Base-by-base conservation (phyloP, 2,329 filamentous ascomycete species). In the Botrytis porri region DNA sequence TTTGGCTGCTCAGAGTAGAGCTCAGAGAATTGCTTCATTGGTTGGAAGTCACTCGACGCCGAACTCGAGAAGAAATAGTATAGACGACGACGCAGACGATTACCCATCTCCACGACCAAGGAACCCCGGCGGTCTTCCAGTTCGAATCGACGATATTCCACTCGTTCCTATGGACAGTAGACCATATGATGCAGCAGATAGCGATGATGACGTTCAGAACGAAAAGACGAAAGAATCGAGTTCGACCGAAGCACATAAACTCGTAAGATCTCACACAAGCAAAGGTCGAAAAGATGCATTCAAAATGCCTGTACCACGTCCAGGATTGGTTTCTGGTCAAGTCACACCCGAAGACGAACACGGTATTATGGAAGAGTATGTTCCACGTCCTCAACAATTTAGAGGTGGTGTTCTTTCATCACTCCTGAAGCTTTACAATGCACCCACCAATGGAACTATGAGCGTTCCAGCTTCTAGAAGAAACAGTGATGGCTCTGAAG, bases 361-460 rank as follows among this genome's bases (percentile, higher is more conserved):
- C 57, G 60, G 18, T 41, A 69, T 88, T 61, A 84, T 87, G 35
- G 86, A 88, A 61, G 86, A 88, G 72, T 93, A 93, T 78, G 87
- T 93, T 29, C 89, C 90, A 62, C 85, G 86, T 60, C 92, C 92
- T 7, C 83, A 85, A 35, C 87, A 90, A 75, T 95, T 93, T 80
- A 88, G 90, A 67, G 91, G 90, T 43, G 92, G 93, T 43, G 88
- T 95, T 64, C 84, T 97, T 1, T 90, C 90, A 3, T 91, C 90
- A 0, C 83, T 97, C 0, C 83, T 96, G 67, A 93, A 90, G 80
- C 85, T 94, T 16, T 91, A 93, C 78, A 86, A 89, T 73, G 84
- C 88, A 74, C 84, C 85, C 63, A 80, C 77, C 76, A 77, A 78
- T 73, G 77, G 76, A 74, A 43, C 39, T 10, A 51, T 61, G 41